Evolutionary conservation across 169 alveolate genomes (phyloP).

Genomic region (Cryptosporidium sp.): DNA sequence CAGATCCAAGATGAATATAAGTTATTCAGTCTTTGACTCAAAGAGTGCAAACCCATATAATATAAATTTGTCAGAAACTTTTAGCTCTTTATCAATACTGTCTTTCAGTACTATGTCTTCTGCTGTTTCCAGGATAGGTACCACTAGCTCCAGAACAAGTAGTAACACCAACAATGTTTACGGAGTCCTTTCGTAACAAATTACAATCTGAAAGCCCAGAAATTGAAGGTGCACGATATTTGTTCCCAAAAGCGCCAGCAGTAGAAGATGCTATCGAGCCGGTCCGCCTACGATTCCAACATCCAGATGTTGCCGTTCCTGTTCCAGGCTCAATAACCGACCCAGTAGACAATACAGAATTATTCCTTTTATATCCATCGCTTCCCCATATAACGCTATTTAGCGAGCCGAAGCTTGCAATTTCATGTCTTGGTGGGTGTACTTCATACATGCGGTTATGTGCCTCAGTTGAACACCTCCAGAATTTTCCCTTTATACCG

Average conservation of each 20-base stretch:
- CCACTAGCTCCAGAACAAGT: conserved; percentile 77
- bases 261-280: conserved; percentile 49
- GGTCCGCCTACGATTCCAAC: conserved; percentile 32
- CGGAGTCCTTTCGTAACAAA: conserved; percentile 59
- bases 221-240: conserved; percentile 37
- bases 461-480: conserved; percentile 74
- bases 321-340: conserved; percentile 55
- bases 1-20: neutral
- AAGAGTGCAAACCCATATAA: neutral
- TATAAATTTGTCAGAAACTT: neutral
- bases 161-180: conserved; percentile 63
- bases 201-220: conserved; percentile 65
- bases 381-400: conserved; percentile 47
- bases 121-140: conserved; percentile 69
- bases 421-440: conserved; percentile 52
- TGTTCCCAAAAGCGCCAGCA: conserved; percentile 40
- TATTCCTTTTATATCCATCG: conserved; percentile 38
- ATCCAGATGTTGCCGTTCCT: conserved; percentile 29
- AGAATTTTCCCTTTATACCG: conserved; percentile 60
- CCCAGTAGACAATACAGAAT: conserved; percentile 60
- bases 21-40: conserved; percentile 2
- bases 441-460: conserved; percentile 73
- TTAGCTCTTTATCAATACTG: conserved; percentile 24
- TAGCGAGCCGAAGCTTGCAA: conserved; percentile 36
- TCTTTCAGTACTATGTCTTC: conserved; percentile 63